Percentiles rank a stretch among this genome's conserved stretches.
Conservation (phyloP, 2,329 filamentous ascomycete genomes). For the Calonectria naviculata region DNA sequence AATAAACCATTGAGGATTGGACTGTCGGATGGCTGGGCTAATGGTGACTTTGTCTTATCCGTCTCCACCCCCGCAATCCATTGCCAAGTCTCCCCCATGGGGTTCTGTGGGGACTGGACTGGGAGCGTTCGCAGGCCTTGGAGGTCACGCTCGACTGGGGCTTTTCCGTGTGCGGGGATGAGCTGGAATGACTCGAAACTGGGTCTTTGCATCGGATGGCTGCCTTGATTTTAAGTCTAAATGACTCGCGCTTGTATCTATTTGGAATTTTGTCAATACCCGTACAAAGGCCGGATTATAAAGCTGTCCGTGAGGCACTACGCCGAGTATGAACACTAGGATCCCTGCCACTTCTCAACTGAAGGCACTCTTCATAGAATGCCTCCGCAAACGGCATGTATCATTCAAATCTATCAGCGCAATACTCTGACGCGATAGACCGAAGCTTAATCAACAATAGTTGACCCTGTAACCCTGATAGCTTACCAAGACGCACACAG, state of each 20-base stretch:
- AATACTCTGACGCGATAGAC: too few relatives aligned
- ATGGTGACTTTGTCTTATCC: neutral
- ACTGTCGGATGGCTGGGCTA: neutral
- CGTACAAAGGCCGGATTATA: too few relatives aligned
- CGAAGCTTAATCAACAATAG: too few relatives aligned
- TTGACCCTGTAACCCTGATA: too few relatives aligned
- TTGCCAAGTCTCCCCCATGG: neutral
- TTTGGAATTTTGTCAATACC: too few relatives aligned
- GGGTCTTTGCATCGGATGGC: neutral
- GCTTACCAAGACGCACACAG: too few relatives aligned
- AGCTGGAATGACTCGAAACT: neutral
- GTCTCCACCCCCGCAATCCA: conserved; percentile 1
- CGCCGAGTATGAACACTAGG: too few relatives aligned
- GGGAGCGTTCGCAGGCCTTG: neutral
- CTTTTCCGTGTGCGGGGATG: neutral
- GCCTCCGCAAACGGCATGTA: too few relatives aligned
- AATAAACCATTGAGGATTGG: neutral
- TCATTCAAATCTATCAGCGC: too few relatives aligned
- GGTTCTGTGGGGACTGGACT: neutral
- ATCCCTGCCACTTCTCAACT: too few relatives aligned
- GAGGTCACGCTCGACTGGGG: neutral
- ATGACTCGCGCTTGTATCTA: neutral
- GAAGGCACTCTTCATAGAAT: too few relatives aligned
- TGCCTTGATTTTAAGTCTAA: neutral
- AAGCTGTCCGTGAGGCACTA: too few relatives aligned